These are phyloP conservation scores for Globisporangium paroecandrum DNA, from an alignment of 352 stramenopile species.

Conservation along the genomic window DNA sequence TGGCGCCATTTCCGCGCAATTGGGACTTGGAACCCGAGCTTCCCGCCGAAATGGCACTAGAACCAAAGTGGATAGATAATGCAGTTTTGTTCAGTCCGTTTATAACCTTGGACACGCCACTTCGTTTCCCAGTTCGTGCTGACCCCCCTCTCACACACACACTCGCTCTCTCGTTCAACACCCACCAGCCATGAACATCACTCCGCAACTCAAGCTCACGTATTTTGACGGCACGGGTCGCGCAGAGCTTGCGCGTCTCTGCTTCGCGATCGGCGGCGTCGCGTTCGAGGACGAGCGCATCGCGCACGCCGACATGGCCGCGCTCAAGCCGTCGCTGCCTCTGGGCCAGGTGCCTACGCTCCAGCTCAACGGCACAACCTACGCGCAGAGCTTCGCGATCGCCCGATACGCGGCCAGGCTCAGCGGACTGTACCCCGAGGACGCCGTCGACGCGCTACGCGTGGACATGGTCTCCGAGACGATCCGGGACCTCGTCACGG, in stretches of 20 bases:
- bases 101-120: too few relatives aligned
- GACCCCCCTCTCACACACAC: too few relatives aligned
- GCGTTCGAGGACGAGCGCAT: constrained; percentile 66
- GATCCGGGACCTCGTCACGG: constrained; percentile 30
- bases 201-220: constrained; percentile 48
- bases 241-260: constrained; percentile 60
- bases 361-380: constrained; percentile 42
- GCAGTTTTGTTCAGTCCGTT: too few relatives aligned
- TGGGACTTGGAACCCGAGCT: too few relatives aligned
- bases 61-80: too few relatives aligned
- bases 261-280: constrained; percentile 50
- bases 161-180: not conserved
- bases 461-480: constrained; percentile 54
- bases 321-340: constrained; percentile 50
- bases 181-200: not conserved
- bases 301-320: constrained; percentile 32
- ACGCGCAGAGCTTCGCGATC: constrained; percentile 61
- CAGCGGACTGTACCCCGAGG: constrained; percentile 51
- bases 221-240: constrained; percentile 62
- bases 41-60: too few relatives aligned
- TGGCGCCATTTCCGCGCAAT: too few relatives aligned
- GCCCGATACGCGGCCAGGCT: constrained; percentile 52
- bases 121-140: too few relatives aligned
- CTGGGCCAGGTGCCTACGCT: constrained; percentile 54
- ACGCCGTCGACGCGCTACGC: constrained; percentile 47